Percentiles rank a stretch among this genome's conserved stretches.
Evolutionary conservation across 2,329 filamentous ascomycete species (phyloP).

Genomic region (Didymella glomerata): DNA sequence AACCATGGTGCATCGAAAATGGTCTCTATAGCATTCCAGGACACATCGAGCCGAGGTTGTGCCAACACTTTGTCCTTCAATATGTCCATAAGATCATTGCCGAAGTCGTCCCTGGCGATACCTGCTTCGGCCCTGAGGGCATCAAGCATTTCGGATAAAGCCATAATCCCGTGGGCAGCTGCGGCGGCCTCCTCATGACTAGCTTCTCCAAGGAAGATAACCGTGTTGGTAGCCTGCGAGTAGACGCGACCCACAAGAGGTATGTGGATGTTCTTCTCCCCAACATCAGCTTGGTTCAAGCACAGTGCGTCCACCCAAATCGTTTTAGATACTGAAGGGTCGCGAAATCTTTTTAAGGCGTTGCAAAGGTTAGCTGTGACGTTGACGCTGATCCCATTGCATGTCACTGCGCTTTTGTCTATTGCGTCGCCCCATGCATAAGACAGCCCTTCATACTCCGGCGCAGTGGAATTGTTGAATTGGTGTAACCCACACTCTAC

Average conservation of each 20-base stretch:
- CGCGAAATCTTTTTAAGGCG: background rate
- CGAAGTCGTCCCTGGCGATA: too few species aligned
- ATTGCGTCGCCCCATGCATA: constrained; percentile 1
- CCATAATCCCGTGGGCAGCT: background rate
- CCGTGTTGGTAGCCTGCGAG: background rate
- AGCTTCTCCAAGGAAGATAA: background rate
- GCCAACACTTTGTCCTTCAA: background rate
- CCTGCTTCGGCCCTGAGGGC: too few species aligned
- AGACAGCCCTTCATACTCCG: background rate
- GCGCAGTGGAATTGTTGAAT: background rate
- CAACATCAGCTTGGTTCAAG: background rate
- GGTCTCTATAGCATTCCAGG: background rate
- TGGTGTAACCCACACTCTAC: background rate
- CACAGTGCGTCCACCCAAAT: background rate
- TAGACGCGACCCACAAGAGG: background rate
- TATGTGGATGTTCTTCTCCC: constrained; percentile 1
- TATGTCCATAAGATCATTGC: too few species aligned
- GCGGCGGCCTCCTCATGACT: background rate
- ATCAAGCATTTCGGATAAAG: background rate
- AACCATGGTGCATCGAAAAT: background rate
- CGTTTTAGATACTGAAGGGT: background rate
- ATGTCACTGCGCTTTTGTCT: background rate
- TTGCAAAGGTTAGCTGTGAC: background rate
- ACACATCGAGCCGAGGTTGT: background rate
- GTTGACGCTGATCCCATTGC: background rate